These are phyloP conservation scores for Pythium sukuiense DNA, from an alignment of 352 stramenopile species.

Conservation along the genomic window DNA sequence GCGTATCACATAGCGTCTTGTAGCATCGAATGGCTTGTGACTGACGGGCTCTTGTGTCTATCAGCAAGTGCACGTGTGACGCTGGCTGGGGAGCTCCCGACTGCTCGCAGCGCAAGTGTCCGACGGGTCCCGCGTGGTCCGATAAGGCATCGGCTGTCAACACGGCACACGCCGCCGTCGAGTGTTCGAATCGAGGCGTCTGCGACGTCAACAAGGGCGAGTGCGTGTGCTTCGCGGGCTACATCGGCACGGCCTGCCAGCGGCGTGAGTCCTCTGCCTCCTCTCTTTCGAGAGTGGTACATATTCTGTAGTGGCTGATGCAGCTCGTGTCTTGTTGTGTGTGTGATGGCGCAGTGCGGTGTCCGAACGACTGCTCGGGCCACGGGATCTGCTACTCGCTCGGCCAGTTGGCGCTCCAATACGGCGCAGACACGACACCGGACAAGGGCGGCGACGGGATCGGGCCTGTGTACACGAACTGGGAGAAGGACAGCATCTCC, in stretches of 20 bases:
- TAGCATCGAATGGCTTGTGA: background rate
- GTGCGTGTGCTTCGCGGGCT: conserved; percentile 58
- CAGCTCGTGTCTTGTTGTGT: background rate
- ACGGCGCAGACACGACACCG: conserved; percentile 44
- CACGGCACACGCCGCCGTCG: conserved; percentile 43
- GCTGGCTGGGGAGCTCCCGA: conserved; percentile 64
- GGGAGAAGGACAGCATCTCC: conserved; percentile 80
- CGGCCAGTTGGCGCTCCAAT: conserved; percentile 45
- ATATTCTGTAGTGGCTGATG: background rate
- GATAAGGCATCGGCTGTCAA: conserved; percentile 75
- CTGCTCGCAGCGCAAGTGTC: conserved; percentile 71
- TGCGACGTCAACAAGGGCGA: conserved; percentile 68
- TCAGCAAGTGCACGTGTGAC: conserved; percentile 72
- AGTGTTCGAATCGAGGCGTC: conserved; percentile 67
- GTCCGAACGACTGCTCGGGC: conserved; percentile 59
- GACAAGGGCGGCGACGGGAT: conserved; percentile 39
- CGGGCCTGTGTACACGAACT: conserved; percentile 75
- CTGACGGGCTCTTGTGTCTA: conserved; percentile 2
- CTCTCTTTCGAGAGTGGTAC: background rate
- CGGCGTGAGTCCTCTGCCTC: conserved; percentile 31
- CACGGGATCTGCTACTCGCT: conserved; percentile 65
- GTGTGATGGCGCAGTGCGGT: conserved; percentile 32
- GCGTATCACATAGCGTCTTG: conserved; percentile 4
- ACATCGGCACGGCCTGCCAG: conserved; percentile 59
- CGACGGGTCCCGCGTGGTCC: conserved; percentile 66